Evolutionary conservation across 441 rosid genomes (phyloP).

Genomic region (Eutrema salsugineum): DNA sequence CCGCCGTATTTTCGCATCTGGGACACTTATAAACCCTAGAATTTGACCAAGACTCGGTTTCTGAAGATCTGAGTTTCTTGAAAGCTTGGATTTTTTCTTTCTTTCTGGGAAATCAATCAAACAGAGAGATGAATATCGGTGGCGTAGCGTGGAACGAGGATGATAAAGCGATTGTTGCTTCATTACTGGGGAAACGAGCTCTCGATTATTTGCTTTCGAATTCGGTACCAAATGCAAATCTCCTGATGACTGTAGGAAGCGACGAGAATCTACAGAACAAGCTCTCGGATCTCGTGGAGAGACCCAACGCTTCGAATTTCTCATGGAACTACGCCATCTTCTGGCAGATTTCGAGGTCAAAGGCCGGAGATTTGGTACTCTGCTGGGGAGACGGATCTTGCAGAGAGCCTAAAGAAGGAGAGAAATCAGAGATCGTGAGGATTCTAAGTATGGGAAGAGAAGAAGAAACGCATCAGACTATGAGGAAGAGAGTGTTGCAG

Average conservation of each 20-base stretch:
- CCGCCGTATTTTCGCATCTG: slow-evolving; percentile 6
- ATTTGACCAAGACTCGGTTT: background rate
- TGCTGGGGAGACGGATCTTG: slow-evolving; percentile 96
- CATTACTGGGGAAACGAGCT: slow-evolving; percentile 59
- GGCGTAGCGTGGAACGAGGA: slow-evolving; percentile 56
- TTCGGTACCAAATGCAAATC: slow-evolving; percentile 47
- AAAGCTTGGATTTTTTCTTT: slow-evolving; percentile 6
- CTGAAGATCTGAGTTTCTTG: slow-evolving; percentile 31
- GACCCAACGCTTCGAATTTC: slow-evolving; percentile 50
- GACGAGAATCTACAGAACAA: slow-evolving; percentile 62
- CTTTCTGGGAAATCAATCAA: background rate
- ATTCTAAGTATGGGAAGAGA: slow-evolving; percentile 50
- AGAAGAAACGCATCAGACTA: slow-evolving; percentile 68
- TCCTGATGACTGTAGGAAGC: slow-evolving; percentile 45
- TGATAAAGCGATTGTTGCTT: slow-evolving; percentile 53
- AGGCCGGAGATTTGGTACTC: slow-evolving; percentile 72
- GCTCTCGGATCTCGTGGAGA: slow-evolving; percentile 75
- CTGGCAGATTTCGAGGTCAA: slow-evolving; percentile 72
- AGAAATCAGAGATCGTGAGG: slow-evolving; percentile 55
- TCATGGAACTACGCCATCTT: slow-evolving; percentile 76
- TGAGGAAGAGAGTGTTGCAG: slow-evolving; percentile 72
- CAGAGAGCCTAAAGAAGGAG: slow-evolving; percentile 82
- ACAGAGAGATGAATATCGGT: slow-evolving; percentile 32
- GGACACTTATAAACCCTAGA: slow-evolving; percentile 24
- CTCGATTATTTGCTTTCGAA: slow-evolving; percentile 63